A percentile compares a stretch with the other conserved stretches of the same genome.
These are phyloP conservation scores for Caloboletus firmus DNA, from an alignment of 1,284 basidiomycete genomes.

Conservation along the genomic window DNA sequence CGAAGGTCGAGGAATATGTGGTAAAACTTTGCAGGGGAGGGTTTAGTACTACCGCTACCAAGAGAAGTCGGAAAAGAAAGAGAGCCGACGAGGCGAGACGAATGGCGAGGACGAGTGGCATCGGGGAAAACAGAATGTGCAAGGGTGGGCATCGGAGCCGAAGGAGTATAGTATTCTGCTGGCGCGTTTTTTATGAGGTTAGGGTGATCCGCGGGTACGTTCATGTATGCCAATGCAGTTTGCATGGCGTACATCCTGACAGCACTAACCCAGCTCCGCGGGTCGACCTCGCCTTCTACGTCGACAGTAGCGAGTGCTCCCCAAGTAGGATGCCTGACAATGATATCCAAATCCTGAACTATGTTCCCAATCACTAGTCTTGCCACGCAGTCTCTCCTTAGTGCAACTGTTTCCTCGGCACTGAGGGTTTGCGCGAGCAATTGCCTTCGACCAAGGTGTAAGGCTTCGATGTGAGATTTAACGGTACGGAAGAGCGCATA, in stretches of 20 bases:
- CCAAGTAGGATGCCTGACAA: conserved; percentile 91
- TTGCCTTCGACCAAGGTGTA: conserved; percentile 88
- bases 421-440: conserved; percentile 87
- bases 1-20: conserved; percentile 89
- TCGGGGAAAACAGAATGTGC: conserved; percentile 71
- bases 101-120: conserved; percentile 44
- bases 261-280: conserved; percentile 79
- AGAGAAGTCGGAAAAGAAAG: conserved; percentile 34
- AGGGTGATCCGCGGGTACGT: conserved; percentile 49
- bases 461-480: conserved; percentile 85
- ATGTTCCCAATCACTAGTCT: conserved; percentile 90
- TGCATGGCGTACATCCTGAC: conserved; percentile 90
- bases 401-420: conserved; percentile 80
- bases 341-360: conserved; percentile 90
- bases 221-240: conserved; percentile 78
- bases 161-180: conserved; percentile 41
- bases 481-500: conserved; percentile 89
- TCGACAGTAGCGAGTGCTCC: conserved; percentile 87
- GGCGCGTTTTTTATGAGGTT: conserved; percentile 35
- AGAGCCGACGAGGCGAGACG: conserved; percentile 50
- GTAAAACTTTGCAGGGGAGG: conserved; percentile 70
- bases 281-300: conserved; percentile 72
- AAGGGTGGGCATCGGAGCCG: conserved; percentile 54
- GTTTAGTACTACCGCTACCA: conserved; percentile 30
- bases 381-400: conserved; percentile 86